Base-by-base conservation (phyloP, 225 moss, liverwort and hornwort species). In the Polytrichum commune region DNA sequence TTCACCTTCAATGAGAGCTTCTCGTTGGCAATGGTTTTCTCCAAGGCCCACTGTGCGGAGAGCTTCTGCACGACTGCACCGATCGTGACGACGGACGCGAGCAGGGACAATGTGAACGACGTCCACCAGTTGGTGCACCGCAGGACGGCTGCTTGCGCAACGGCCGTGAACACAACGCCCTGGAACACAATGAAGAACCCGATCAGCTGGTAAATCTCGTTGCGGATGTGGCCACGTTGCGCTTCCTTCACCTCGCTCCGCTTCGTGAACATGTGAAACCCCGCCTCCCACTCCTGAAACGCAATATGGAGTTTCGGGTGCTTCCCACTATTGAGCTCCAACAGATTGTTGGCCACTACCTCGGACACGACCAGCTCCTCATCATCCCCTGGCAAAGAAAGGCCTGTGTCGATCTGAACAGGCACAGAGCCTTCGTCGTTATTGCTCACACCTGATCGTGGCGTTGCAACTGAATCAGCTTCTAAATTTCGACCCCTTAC, bases 191-290 rank as follows among this genome's bases (percentile, higher is more conserved):
- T 65, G 8, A 83, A 86, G 1, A 83, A 86, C 18, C 86, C 86
- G 4, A 86, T 76, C 5, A 86, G 76, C 64, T 86, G 86, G 29
- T 86, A 86, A 13, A 86, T 55, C 80, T 86, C 86, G 76, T 83
- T 86, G 53, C 78, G 80, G 13, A 86, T 73, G 5, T 77, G 72
- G 16, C 80, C 71, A 54, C 83, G 74, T 28, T 75, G 78, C 53
- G 83, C 73, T 54, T 83, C 83, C 76, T 86, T 86, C n/a, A 75
- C 80, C 80, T 80, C 80, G 1, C 80, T 67, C 29, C 80, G 68
- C 78, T 62, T 80, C 73, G 74, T 55, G 1, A 73, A 76, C 25
- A 73, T 28, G 54, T 71, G 29, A 0, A 83, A 65, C 0, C 73
- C 68, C 26, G 55, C 68, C 54, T 76, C 80, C 85, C 85, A 86